Evolutionary conservation across 176 grass and related monocot species (phyloP), one percentile per base, ranked within the genome.

Genomic region (Avena sativa): DNA sequence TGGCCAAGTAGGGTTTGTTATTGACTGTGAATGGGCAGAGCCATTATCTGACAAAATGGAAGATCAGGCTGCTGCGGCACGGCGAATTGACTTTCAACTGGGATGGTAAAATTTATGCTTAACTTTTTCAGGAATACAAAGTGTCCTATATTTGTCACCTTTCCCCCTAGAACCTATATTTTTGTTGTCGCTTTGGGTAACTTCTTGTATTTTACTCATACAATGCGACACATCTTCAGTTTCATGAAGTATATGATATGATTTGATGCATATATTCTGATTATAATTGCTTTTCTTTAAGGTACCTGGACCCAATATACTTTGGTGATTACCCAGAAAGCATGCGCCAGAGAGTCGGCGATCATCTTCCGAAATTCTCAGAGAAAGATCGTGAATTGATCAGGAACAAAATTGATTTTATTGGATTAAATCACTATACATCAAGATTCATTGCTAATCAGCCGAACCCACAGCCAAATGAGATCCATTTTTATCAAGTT

Each of bases 21-120:
- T 98, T n/a, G 97, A 98, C 69, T 96, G 97, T 91, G 97, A 99
- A 90, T 99, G 94, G 97, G 97, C 97, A 53, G 97, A 96, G 50
- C 77, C 97, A 70, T 93, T 89, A 86, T 99, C 97, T 25, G 92
- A 93, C 26, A 94, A 91, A 68, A 60, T 56, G 6, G 90, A 99
- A 89, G 94, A 99, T 90, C 86, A 90, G 76, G 82, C 83, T 77
- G 97, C 97, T 83, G 49, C 97, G 64, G 80, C 89, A 50, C 92
- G 92, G 71, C 84, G 97, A 85, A 48, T 99, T 68, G 92, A 96
- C 49, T 99, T 99, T 93, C 97, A 99, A 65, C 83, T 99, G 83
- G 97, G 97, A 90, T 99, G 97, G 97, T 99, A 93, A 52, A 47
- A 81, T 62, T 61, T 21, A 32, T 83, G 7, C 40, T 63, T 34